Base-by-base conservation (phyloP, 1,284 basidiomycete species). In the Meripilus lineatus region DNA sequence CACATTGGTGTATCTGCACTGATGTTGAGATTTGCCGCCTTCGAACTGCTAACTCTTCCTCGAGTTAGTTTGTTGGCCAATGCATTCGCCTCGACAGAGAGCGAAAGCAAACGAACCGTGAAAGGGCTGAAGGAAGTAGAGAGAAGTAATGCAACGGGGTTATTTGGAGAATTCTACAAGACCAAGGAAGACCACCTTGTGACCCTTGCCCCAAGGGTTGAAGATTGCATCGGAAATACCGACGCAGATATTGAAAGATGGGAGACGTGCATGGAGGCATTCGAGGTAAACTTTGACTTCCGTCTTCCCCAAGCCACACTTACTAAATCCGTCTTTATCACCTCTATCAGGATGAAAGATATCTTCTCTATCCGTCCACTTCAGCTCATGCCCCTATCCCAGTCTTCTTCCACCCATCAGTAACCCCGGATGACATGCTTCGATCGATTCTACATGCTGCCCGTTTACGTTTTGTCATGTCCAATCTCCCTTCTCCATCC, bases 131-230 rank as follows among this genome's bases (percentile, higher is more conserved):
- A 38, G 14, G 53, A 58, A 32, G 37, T 63, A 23, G 58, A 58
- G 32, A 39, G n/a, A 22, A 44, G 26, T 15, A 28, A 38, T 3
- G 42, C 32, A 25, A 61, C 55, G 8, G 61, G 61, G 3, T 18
- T 57, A n/a, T 63, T 58, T 47, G 61, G 61, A 32, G 61, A 63
- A 49, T 63, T 58, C 47, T 63, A 56, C 47, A 58, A 53, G 53
- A 46, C 23, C 15, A 58, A 54, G 44, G 15, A 33, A 28, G 55
- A 59, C 37, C 46, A 45, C 18, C 57, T 52, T 45, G 45, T 61
- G 21, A 43, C 34, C 13, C 51, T 61, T 15, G 56, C 56, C 0
- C 61, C 61, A 11, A 41, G 51, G 13, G 49, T 61, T 30, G 50
- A 51, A n/a, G 58, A 59, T n/a, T 52, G 57, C 17, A 26, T 63